Percentiles rank a stretch among this genome's conserved stretches.
Conservation (phyloP, 208 protist species). For the Acanthamoeba healyi region DNA sequence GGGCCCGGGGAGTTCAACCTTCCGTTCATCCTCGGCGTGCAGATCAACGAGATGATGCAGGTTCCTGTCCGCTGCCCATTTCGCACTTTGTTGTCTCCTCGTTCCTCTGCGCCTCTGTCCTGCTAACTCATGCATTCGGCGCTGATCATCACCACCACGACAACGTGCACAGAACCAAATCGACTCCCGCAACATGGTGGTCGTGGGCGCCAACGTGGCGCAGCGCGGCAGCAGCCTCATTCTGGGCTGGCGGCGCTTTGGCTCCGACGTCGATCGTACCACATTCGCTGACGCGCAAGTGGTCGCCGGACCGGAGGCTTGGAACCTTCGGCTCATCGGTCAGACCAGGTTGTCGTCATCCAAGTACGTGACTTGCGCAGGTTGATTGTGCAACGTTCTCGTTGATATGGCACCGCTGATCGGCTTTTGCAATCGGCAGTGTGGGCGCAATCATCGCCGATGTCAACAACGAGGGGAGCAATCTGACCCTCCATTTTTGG, state of each 20-base stretch:
- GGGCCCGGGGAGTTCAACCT: conserved; percentile 17
- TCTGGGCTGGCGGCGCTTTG: conserved; percentile 1
- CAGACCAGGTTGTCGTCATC: conserved; percentile 31
- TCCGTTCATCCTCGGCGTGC: conserved; percentile 56
- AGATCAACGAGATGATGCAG: conserved; percentile 59
- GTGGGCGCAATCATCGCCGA: conserved; percentile 43
- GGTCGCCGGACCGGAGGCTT: conserved; percentile 37
- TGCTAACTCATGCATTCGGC: neutral
- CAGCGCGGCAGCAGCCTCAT: conserved; percentile 28
- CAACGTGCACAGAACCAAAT: conserved; percentile 36
- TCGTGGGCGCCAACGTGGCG: neutral
- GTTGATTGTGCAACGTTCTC: neutral
- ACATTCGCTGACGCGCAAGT: conserved; percentile 44
- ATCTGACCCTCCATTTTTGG: conserved; percentile 48
- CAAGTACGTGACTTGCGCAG: neutral
- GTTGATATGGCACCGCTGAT: no score
- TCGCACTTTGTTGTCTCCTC: neutral
- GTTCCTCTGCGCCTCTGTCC: neutral
- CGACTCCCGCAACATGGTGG: neutral
- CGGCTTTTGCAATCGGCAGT: neutral
- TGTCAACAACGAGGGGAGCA: conserved; percentile 10
- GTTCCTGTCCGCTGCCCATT: neutral
- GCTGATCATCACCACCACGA: neutral
- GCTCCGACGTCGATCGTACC: conserved; percentile 26
- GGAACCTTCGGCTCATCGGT: conserved; percentile 12